Conservation (phyloP, 257 asterid genomes). For the Scutellaria baicalensis region DNA sequence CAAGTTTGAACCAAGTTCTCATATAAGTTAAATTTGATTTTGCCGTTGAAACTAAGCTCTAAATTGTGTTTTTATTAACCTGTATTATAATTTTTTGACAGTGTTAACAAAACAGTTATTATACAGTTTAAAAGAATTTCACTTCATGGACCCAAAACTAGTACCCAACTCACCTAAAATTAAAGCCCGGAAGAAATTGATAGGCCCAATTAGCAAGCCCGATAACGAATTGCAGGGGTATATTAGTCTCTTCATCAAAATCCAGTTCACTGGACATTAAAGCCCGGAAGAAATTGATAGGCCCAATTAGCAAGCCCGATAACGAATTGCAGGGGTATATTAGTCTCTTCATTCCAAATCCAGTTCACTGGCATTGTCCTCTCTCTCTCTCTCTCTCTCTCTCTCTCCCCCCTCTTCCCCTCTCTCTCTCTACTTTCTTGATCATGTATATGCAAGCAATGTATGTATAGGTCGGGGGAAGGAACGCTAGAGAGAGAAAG, state of each 20-base stretch:
- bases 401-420: neutral
- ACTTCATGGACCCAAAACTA: neutral
- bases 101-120: too few relatives aligned
- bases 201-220: too few relatives aligned
- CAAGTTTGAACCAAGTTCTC: too few relatives aligned
- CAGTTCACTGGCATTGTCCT: neutral
- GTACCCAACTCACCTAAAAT: too few relatives aligned
- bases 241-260: neutral
- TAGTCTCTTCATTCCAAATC: neutral
- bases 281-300: neutral
- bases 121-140: too few relatives aligned
- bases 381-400: too few relatives aligned
- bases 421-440: constrained; percentile 8
- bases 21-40: too few relatives aligned
- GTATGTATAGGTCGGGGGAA: neutral
- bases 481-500: neutral
- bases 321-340: neutral
- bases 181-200: too few relatives aligned
- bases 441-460: neutral
- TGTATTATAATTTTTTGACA: too few relatives aligned
- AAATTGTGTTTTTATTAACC: too few relatives aligned
- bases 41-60: too few relatives aligned
- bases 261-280: too few relatives aligned
- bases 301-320: neutral
- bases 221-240: neutral